A percentile compares a stretch with the other conserved stretches of the same genome.
phyloP scores from a whole-genome alignment of 345 rosid genomes.

The Syzygium grande region DNA sequence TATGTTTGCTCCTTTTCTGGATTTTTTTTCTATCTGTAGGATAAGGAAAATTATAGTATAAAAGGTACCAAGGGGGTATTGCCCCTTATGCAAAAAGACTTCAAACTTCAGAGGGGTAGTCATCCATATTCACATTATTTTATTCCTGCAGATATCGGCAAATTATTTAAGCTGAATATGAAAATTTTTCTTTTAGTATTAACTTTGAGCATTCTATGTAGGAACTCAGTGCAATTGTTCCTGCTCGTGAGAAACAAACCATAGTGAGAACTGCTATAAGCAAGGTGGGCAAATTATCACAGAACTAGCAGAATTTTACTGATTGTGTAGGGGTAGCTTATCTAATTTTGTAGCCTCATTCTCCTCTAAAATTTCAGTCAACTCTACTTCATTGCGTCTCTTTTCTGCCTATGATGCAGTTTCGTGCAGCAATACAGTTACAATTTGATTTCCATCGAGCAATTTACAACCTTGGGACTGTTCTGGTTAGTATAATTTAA shows the following conservation, averaged over 20 bases:
- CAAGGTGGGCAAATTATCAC: slow-evolving; percentile 47
- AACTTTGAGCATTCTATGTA: slow-evolving; percentile 16
- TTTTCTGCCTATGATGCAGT: slow-evolving; percentile 40
- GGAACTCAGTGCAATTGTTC: slow-evolving; percentile 99
- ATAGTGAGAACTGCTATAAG: slow-evolving; percentile 91
- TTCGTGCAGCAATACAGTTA: slow-evolving; percentile 88
- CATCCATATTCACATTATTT: not conserved
- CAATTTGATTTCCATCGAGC: slow-evolving; percentile 98
- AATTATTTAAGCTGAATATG: not conserved
- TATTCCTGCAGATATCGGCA: not conserved
- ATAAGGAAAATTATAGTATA: not conserved
- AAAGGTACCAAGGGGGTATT: not conserved
- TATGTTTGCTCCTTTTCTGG: not conserved
- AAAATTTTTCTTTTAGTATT: not conserved
- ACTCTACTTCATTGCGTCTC: slow-evolving; percentile 3
- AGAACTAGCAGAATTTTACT: not conserved
- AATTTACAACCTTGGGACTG: slow-evolving; percentile 98
- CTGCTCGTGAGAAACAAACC: slow-evolving; percentile 83
- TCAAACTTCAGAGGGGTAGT: not conserved
- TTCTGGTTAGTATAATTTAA: slow-evolving; percentile 49
- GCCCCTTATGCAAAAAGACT: not conserved
- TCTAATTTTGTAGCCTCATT: not conserved
- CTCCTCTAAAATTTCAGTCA: not conserved
- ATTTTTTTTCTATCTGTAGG: not conserved
- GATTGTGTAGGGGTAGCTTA: slow-evolving; percentile 8